Evolutionary conservation across 495 filamentous ascomycete species (phyloP), one percentile per base, ranked within the genome.

Genomic region (Jackrogersella multiformis): DNA sequence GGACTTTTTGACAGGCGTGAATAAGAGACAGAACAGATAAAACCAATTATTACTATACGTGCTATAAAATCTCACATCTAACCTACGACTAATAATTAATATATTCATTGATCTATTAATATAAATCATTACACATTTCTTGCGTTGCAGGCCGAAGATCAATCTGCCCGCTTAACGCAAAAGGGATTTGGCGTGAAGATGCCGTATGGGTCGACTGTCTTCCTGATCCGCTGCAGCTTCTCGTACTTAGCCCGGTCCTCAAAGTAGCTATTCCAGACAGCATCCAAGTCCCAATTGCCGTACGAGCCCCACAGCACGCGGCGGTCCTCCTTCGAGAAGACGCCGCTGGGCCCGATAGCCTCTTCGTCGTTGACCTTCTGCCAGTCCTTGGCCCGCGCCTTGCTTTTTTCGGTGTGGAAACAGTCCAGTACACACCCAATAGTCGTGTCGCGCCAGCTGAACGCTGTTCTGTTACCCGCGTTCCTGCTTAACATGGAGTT

Each of bases 381-480:
- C 77, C 77, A 80, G 20, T 77, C 75, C 38, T 77, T 61, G 7
- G 77, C 78, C 0, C 60, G 65, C n/a, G 51, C 32, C 59, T 77
- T 72, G 2, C 54, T 45, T 6, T 68, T 64, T 2, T 64, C 54
- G 13, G 54, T 61, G 52, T 79, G 68, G 60, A 80, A 79, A 41
- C 74, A 77, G 46, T 80, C 78, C 57, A 78, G 69, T 1, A 61
- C 70, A 49, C 59, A 63, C 5, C 54, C 48, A 9, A 79, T 56
- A 35, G 63, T 77, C 6, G 77, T 75, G 53, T 80, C 78, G 49
- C 78, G 67, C 78, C 78, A 80, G 64, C 76, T 79, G 57, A 71
- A 79, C 8, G 76, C 42, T 0, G 77, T 80, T 1, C 77, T 77
- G 38, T 79, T 80, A 21, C 67, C 69, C 5, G 73, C 73, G 35